Evolutionary conservation across 495 filamentous ascomycete species (phyloP), one percentile per base, ranked within the genome.

Genomic region (Podospora pseudoanserina): DNA sequence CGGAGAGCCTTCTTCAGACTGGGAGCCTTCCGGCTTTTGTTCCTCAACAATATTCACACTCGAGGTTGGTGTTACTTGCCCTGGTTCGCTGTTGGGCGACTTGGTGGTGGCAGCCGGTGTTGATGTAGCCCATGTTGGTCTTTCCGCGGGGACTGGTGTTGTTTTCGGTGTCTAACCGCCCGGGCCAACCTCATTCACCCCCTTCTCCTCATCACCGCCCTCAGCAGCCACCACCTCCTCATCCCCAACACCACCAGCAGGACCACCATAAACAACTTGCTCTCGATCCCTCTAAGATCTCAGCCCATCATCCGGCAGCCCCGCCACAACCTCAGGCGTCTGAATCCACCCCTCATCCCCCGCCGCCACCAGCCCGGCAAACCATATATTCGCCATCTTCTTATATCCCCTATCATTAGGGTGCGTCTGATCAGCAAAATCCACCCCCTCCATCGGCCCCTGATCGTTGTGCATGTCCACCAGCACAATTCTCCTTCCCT

Each of bases 351-450:
- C 66, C 60, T 44, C 16, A 65, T 68, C 39, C 27, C 70, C 70
- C 0, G 75, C 78, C 44, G 70, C 63, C 64, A 75, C 64, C 19
- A 87, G 74, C 4, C 78, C 84, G 0, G 70, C 73, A 72, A 76
- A 84, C 81, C 81, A 88, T 0, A 87, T 75, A 2, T 78, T 70
- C 11, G 85, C 83, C 86, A 88, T 87, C 71, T 82, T 80, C 67
- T 72, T 67, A 60, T 87, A 87, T 11, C 85, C 86, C 0, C 23
- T 65, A 55, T 85, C 81, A 18, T 73, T 82, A 0, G 86, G 86
- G 62, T 88, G 86, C 0, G 77, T 84, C 5, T 74, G 77, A 68
- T 87, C 85, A 0, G 73, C 74, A 44, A 87, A 59, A 63, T 86
- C 80, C 5, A 59, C 64, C 5, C 49, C 2, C 5, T 54, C 2